Conservation (phyloP, 1,284 basidiomycete genomes). For the Xanthoconium separans region DNA sequence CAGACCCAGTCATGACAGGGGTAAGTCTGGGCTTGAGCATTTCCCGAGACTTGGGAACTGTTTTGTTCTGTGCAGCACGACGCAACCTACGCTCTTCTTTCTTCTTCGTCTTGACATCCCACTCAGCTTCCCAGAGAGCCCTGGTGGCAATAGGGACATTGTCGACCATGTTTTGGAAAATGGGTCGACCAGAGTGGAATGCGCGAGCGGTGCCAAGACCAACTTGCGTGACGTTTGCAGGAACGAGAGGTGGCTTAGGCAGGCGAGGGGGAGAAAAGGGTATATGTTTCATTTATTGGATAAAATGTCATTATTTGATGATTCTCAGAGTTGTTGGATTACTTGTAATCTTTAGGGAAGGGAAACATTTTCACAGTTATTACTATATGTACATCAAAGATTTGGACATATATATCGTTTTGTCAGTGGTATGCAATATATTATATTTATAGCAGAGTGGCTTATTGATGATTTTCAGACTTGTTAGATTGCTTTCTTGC, state of each 20-base stretch:
- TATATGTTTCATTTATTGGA: too few relatives aligned
- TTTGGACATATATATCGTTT: too few relatives aligned
- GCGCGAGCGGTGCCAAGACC: conserved; percentile 71
- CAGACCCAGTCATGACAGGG: conserved; percentile 31
- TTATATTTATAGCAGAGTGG: too few relatives aligned
- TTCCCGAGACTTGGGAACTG: conserved; percentile 27
- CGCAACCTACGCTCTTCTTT: conserved; percentile 40
- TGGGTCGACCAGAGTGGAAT: conserved; percentile 66
- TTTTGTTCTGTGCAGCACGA: conserved; percentile 29
- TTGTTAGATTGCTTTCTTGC: too few relatives aligned
- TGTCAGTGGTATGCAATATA: too few relatives aligned
- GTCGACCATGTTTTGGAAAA: conserved; percentile 74
- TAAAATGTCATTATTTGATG: too few relatives aligned
- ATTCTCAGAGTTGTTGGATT: too few relatives aligned
- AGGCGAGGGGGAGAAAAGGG: conserved; percentile 47
- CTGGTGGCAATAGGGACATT: conserved; percentile 71
- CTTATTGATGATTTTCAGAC: too few relatives aligned
- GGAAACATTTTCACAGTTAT: too few relatives aligned
- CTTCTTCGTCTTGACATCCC: conserved; percentile 53
- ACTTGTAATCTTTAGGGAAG: too few relatives aligned
- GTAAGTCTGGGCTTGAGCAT: conserved; percentile 37
- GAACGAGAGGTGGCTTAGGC: conserved; percentile 52
- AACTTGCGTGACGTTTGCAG: conserved; percentile 56
- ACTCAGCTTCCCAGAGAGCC: conserved; percentile 68
- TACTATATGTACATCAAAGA: too few relatives aligned